These are phyloP conservation scores for Cyclaneusma minus DNA, from an alignment of 2,329 filamentous ascomycete species.

Conservation along the genomic window DNA sequence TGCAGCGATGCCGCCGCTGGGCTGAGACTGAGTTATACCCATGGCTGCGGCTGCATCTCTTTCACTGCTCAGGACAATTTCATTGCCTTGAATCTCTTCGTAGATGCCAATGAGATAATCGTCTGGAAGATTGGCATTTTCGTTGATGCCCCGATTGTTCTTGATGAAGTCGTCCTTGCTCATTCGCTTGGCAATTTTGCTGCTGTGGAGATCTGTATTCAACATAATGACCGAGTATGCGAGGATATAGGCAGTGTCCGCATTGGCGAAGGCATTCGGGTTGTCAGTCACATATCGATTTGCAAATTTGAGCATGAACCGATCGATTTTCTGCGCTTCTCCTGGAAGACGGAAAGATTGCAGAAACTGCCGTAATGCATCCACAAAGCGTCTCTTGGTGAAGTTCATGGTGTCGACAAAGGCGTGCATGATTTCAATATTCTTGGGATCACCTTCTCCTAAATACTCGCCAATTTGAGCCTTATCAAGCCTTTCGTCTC, in stretches of 20 bases:
- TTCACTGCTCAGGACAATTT: conserved; percentile 90
- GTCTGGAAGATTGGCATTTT: conserved; percentile 80
- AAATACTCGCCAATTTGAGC: conserved; percentile 85
- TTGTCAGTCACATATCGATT: conserved; percentile 92
- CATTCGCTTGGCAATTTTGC: conserved; percentile 74
- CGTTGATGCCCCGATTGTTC: conserved; percentile 97
- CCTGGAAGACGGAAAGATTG: conserved; percentile 91
- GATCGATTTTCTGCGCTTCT: conserved; percentile 97
- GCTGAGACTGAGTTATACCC: conserved; percentile 41
- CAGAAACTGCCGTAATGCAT: conserved; percentile 77
- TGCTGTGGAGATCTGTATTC: conserved; percentile 90
- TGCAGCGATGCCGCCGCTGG: conserved; percentile 57
- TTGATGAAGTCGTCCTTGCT: conserved; percentile 96
- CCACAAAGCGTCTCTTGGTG: conserved; percentile 77
- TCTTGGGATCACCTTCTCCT: conserved; percentile 81
- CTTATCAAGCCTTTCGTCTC: conserved; percentile 78
- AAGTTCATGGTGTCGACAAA: conserved; percentile 97
- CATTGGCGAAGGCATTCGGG: conserved; percentile 93
- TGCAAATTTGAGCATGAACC: conserved; percentile 98
- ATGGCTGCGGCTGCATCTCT: conserved; percentile 75
- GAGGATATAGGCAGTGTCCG: conserved; percentile 91
- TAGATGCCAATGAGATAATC: conserved; percentile 84
- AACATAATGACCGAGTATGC: conserved; percentile 94
- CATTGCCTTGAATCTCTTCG: conserved; percentile 79
- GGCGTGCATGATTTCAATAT: conserved; percentile 95